phyloP scores from a whole-genome alignment of 2,329 filamentous ascomycete species.

The Sporothrix globosa region DNA sequence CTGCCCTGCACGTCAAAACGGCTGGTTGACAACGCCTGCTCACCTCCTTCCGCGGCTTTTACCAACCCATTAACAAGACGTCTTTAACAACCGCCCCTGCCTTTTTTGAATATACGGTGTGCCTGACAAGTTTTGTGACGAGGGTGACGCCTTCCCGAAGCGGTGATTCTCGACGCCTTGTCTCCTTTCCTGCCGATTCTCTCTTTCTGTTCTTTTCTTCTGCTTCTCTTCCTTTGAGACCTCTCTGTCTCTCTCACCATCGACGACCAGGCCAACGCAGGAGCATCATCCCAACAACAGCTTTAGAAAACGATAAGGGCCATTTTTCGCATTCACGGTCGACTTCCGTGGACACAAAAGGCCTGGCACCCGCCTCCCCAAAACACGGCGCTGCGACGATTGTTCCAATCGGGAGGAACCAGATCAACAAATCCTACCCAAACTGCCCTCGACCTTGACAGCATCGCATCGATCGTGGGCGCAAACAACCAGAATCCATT shows the following conservation, averaged over 20 bases:
- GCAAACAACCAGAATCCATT: slow-evolving; percentile 20
- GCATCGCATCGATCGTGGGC: neutral
- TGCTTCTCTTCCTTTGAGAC: neutral
- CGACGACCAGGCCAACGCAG: neutral
- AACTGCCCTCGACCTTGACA: neutral
- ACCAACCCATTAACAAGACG: neutral
- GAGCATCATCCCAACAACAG: neutral
- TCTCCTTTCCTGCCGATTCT: neutral
- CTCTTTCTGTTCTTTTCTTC: neutral
- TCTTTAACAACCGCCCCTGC: slow-evolving; percentile 4
- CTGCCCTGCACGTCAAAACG: slow-evolving; percentile 23
- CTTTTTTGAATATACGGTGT: neutral
- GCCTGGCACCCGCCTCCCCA: neutral
- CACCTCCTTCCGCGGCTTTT: slow-evolving; percentile 13
- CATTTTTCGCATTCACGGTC: neutral
- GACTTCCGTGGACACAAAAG: neutral
- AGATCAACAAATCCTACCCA: neutral
- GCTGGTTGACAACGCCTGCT: slow-evolving; percentile 6
- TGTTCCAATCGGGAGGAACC: neutral
- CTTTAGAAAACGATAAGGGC: neutral
- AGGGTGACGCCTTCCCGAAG: neutral
- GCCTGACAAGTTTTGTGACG: neutral
- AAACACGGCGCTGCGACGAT: neutral
- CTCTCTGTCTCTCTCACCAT: neutral
- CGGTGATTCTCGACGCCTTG: neutral